Base-by-base conservation (phyloP, 257 asterid species). In the Misopates orontium region DNA sequence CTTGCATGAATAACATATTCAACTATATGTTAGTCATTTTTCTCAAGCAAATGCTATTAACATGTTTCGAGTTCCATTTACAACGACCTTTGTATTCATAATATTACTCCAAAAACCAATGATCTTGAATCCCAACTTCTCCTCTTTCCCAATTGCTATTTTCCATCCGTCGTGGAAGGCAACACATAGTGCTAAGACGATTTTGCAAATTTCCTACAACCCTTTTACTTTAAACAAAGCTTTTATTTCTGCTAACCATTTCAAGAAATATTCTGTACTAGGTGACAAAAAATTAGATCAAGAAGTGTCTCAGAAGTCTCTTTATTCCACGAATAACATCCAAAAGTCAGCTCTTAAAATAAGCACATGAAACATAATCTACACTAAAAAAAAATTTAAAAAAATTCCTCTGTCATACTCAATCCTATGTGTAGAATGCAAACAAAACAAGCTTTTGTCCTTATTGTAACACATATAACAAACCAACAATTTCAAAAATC, bases 361-460 rank as follows among this genome's bases (percentile, higher is more conserved):
- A 32, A 48, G n/a, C n/a, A 47, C 19, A 56, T 19, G 31, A 32
- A 53, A 62, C 73, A 52, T 74, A 65, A 44, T 31, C 53, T 17
- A 23, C 42, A 25, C 17, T 28, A 15, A 49, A 18, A 70, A 42
- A 4, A 59, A 6, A 31, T 23, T 28, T 2, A 28, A 28, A 44
- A 15, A 56, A 63, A 42, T 41, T 16, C 51, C 17, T 14, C 8
- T 45, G 19, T 13, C 18, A 14, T 45, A 12, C 55, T 16, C 49
- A 28, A 48, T 36, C 58, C 28, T 44, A 39, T 19, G 75, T 40
- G 45, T 32, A 44, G 16, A 22, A 23, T 41, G 40, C 28, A 36
- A 62, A 31, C 65, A 65, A 41, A 55, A 31, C 25, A 40, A 48
- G 54, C 16, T 40, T 71, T 66, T 64, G 82, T 64, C 73, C 44